Base-by-base conservation (phyloP, 495 filamentous ascomycete species). In the Sabuloglossum arenarium region DNA sequence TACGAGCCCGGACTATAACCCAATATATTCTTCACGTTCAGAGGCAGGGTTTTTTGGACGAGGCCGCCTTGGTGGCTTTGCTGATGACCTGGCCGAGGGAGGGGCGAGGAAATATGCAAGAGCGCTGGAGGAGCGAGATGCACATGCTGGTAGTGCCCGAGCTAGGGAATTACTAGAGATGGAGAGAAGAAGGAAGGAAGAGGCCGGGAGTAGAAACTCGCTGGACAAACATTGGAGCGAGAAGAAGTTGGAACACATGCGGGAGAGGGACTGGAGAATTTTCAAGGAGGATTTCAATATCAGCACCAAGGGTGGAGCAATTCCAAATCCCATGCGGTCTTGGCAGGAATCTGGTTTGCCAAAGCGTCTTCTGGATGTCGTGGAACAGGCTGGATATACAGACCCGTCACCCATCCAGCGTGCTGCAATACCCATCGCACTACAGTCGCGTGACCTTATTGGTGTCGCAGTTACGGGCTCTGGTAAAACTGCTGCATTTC, bases 201-300 rank as follows among this genome's bases (percentile, higher is more conserved):
- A 88, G 57, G 70, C 64, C 11, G 74, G 83, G 49, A 79, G 82
- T 6, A 72, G 82, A 52, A 81, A 75, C 61, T 75, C 77, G 60
- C 66, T 86, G 9, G 84, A 87, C 61, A 91, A 91, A 70, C 93
- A 99, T 68, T 99, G 93, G 93, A 93, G 86, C 49, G 88, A 97
- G 69, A 99, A 99, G 79, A 81, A 75, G 58, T 68, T 99, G 62
- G 86, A 91, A 16, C 84, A 91, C 62, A 99, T 99, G 91, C 86
- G 88, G 60, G 89, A 97, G 72, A 75, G 91, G 63, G 91, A 99
- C 66, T 99, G 93, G 93, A 85, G 91, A 64, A 97, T 99, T 61
- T 95, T 99, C 76, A 97, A 97, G 71, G 93, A 97, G 70, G 91
- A 99, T 65, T 97, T 94, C 73, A 94, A 94, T 62, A 99, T 99